Evolutionary conservation across 2,329 filamentous ascomycete genomes (phyloP).

Genomic region (Fusarium miscanthi): DNA sequence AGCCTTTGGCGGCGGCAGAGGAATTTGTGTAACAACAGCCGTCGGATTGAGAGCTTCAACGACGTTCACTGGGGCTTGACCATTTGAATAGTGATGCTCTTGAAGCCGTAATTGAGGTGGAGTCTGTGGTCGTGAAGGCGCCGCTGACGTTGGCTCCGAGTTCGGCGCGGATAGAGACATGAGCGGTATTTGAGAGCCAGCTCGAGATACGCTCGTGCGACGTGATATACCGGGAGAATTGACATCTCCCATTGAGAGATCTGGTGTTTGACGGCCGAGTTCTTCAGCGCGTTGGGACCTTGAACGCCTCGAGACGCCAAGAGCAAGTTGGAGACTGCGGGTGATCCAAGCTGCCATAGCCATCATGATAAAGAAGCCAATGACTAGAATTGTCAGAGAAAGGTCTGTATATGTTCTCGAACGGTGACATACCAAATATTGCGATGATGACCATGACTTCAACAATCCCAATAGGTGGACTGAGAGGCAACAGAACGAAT

Average conservation of each 20-base stretch:
- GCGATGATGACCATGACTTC: conserved; percentile 70
- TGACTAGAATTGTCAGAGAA: conserved; percentile 51
- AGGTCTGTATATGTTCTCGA: too few relatives aligned
- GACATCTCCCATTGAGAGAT: conserved; percentile 56
- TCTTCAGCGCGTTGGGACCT: conserved; percentile 64
- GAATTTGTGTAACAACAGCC: conserved; percentile 52
- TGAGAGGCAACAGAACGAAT: conserved; percentile 69
- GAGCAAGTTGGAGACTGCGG: conserved; percentile 62
- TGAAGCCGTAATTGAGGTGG: conserved; percentile 46
- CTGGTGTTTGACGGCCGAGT: conserved; percentile 50
- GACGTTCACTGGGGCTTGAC: conserved; percentile 24
- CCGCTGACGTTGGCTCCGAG: conserved; percentile 30
- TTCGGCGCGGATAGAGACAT: conserved; percentile 21
- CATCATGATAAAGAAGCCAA: conserved; percentile 66
- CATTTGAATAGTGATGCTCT: conserved; percentile 43
- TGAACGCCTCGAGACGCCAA: conserved; percentile 64
- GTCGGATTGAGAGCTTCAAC: conserved; percentile 36
- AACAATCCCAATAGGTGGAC: conserved; percentile 61
- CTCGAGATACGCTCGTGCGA: conserved; percentile 42
- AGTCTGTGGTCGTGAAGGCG: conserved; percentile 42
- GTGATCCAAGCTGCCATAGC: conserved; percentile 65
- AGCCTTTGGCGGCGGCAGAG: conserved; percentile 57
- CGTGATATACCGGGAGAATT: conserved; percentile 44
- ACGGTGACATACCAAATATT: conserved; percentile 61
- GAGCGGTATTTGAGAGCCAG: conserved; percentile 40